Evolutionary conservation across 495 filamentous ascomycete species (phyloP).

Genomic region (Viridothelium virens): DNA sequence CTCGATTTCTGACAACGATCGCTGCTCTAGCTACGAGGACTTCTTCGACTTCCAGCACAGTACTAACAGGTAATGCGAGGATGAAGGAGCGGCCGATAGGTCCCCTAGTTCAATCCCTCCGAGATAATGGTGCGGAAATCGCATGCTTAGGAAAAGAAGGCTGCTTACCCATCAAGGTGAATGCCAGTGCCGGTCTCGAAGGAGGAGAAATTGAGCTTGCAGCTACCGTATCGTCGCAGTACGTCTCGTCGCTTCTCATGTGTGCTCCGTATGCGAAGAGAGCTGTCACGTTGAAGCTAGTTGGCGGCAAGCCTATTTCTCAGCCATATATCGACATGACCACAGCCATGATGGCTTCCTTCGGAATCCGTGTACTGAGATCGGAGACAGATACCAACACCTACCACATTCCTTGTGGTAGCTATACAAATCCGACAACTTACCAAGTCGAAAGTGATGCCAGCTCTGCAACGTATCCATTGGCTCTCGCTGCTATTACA

Average conservation of each 20-base stretch:
- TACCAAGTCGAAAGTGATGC: slow-evolving; percentile 96
- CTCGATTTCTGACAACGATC: slow-evolving; percentile 89
- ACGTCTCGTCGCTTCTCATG: slow-evolving; percentile 94
- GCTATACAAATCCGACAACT: slow-evolving; percentile 74
- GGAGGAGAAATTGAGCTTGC: slow-evolving; percentile 87
- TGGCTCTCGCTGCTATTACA: slow-evolving; percentile 89
- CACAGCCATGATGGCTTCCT: slow-evolving; percentile 91
- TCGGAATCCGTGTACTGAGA: slow-evolving; percentile 70
- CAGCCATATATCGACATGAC: slow-evolving; percentile 99
- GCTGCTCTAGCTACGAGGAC: slow-evolving; percentile 70
- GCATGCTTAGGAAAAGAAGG: slow-evolving; percentile 73
- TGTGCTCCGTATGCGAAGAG: slow-evolving; percentile 93
- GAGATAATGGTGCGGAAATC: slow-evolving; percentile 71
- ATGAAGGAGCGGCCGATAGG: slow-evolving; percentile 97
- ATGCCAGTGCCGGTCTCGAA: slow-evolving; percentile 76
- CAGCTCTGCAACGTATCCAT: slow-evolving; percentile 92
- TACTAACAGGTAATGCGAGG: slow-evolving; percentile 86
- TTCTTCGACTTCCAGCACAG: slow-evolving; percentile 51
- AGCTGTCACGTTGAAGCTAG: slow-evolving; percentile 79
- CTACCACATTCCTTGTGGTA: slow-evolving; percentile 84
- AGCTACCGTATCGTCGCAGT: slow-evolving; percentile 93
- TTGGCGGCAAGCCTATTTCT: slow-evolving; percentile 92
- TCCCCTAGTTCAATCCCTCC: slow-evolving; percentile 84
- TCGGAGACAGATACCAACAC: slow-evolving; percentile 73
- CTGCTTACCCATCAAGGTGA: slow-evolving; percentile 76